Evolutionary conservation across 73 alveolate genomes (phyloP).

Genomic region (Paramecium biaurelia): DNA sequence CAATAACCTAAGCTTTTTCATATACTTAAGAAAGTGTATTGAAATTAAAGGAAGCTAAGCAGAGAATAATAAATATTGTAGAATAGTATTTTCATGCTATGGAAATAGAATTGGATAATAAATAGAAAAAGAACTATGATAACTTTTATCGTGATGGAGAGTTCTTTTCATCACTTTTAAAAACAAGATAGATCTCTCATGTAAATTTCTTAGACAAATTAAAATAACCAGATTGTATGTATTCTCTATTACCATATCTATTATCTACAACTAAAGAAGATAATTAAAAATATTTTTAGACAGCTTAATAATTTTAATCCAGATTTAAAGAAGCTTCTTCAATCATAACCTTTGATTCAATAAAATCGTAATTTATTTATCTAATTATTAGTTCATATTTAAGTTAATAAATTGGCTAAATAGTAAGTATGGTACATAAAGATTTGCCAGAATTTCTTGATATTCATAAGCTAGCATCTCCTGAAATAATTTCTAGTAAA

Average conservation of each 20-base stretch:
- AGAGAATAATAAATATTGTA: neutral
- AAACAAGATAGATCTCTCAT: neutral
- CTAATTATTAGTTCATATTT: neutral
- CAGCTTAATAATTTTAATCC: neutral
- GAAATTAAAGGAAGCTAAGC: neutral
- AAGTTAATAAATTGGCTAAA: neutral
- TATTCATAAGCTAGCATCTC: neutral
- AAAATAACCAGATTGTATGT: neutral
- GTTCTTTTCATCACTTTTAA: neutral
- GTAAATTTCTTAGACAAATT: neutral
- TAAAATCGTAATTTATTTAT: neutral
- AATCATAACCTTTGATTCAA: neutral
- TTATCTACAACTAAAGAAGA: constrained; percentile 5
- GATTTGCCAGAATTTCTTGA: constrained; percentile 6
- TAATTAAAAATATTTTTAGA: neutral
- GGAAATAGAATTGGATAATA: neutral
- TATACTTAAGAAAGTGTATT: neutral
- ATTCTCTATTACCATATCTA: constrained; percentile 10
- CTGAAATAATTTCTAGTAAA: neutral
- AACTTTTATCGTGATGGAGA: neutral
- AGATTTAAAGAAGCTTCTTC: constrained; percentile 11
- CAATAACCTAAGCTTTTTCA: neutral
- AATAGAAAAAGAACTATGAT: constrained; percentile 1
- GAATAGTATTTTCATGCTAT: neutral
- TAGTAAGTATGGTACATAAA: neutral